Evolutionary conservation across 306 rosid genomes (phyloP).

Genomic region (Cicer yamashitae): DNA sequence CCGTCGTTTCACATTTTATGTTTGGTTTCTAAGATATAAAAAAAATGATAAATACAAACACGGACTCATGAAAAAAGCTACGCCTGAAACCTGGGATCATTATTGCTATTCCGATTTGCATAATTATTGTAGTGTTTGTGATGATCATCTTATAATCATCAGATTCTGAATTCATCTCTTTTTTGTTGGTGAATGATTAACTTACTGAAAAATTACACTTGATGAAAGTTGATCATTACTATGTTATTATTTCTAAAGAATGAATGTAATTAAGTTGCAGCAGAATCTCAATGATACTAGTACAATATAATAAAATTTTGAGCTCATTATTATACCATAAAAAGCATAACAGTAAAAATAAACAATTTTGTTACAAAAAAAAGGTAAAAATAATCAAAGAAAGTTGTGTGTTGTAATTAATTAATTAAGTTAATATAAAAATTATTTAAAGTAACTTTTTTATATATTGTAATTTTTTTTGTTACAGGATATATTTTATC

Average conservation of each 20-base stretch:
- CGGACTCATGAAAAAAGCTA: background rate
- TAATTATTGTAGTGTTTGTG: background rate
- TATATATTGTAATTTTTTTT: background rate
- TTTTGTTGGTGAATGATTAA: background rate
- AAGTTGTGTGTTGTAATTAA: no score
- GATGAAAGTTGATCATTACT: background rate
- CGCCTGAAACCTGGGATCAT: background rate
- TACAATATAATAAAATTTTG: background rate
- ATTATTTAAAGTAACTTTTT: no score
- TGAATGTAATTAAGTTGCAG: background rate
- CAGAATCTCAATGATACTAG: background rate
- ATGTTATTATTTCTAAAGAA: background rate
- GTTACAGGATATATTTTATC: background rate
- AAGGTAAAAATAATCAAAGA: background rate
- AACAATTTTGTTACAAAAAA: no score
- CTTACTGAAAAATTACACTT: background rate
- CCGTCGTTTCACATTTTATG: background rate
- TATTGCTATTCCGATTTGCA: background rate
- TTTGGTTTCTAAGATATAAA: background rate
- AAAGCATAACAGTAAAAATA: background rate
- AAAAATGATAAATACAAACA: background rate
- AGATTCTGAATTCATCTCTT: background rate
- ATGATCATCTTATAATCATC: background rate
- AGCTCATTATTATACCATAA: background rate
- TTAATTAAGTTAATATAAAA: no score